A percentile compares a stretch with the other conserved stretches of the same genome.
These are phyloP conservation scores for Blastosporella zonata DNA, from an alignment of 1,284 basidiomycete genomes.

Conservation along the genomic window DNA sequence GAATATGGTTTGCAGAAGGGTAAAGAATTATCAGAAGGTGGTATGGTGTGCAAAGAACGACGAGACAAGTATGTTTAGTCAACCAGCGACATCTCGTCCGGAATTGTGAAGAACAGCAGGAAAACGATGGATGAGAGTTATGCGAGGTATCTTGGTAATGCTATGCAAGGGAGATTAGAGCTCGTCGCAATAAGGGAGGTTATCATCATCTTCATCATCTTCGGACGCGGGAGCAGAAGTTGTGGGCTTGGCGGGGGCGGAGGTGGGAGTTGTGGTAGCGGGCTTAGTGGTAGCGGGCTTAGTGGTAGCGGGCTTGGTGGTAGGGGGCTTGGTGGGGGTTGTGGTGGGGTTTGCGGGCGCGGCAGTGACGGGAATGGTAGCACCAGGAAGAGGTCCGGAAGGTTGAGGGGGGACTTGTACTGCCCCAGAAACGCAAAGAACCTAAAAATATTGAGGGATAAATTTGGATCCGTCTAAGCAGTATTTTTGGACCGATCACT, in stretches of 20 bases:
- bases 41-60: neutral
- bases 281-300: no score
- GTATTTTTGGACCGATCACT: no score
- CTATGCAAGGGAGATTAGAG: constrained; percentile 25
- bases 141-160: constrained; percentile 12
- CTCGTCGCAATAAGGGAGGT: constrained; percentile 62
- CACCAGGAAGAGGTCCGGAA: constrained; percentile 33
- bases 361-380: constrained; percentile 28
- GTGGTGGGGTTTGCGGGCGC: constrained; percentile 21
- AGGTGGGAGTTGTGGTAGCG: constrained; percentile 21
- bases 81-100: constrained; percentile 15
- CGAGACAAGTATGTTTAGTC: constrained; percentile 8
- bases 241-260: neutral
- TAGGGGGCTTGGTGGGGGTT: constrained; percentile 18
- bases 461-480: no score
- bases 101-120: neutral
- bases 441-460: constrained; percentile 39
- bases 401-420: constrained; percentile 41
- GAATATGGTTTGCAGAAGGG: neutral
- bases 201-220: constrained; percentile 39
- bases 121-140: constrained; percentile 2
- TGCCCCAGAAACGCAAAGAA: constrained; percentile 43
- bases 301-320: no score
- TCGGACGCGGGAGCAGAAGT: neutral
- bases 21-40: constrained; percentile 6